A percentile compares a stretch with the other conserved stretches of the same genome.
These are phyloP conservation scores for Endoconidiophora laricicola DNA, from an alignment of 2,329 filamentous ascomycete species.

Conservation along the genomic window DNA sequence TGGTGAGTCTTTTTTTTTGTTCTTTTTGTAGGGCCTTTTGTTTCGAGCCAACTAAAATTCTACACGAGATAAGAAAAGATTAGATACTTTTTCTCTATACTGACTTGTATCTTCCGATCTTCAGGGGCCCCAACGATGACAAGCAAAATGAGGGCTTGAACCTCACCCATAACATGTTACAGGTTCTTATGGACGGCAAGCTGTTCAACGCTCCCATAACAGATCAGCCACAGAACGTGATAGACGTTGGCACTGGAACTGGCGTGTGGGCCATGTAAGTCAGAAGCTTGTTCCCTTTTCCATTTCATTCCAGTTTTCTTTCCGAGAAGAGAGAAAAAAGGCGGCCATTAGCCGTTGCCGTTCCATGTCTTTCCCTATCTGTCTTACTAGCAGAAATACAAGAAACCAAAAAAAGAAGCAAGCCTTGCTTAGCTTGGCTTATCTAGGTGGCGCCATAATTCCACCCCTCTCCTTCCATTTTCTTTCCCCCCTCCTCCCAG, in stretches of 20 bases:
- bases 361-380: too few relatives aligned
- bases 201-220: conserved; percentile 12
- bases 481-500: too few relatives aligned
- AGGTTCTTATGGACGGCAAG: conserved; percentile 12
- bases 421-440: too few relatives aligned
- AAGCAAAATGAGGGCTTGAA: conserved; percentile 15
- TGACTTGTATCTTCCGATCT: background rate
- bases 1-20: conserved; percentile 14
- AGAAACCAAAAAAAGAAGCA: too few relatives aligned
- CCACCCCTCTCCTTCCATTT: too few relatives aligned
- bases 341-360: too few relatives aligned
- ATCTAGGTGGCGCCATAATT: too few relatives aligned
- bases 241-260: conserved; percentile 21
- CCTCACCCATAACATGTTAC: conserved; percentile 10
- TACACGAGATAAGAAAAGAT: too few relatives aligned
- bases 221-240: conserved; percentile 18
- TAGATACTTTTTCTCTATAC: too few relatives aligned
- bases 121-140: conserved; percentile 17
- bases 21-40: background rate
- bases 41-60: background rate
- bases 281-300: conserved; percentile 23
- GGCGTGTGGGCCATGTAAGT: conserved; percentile 22
- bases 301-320: conserved; percentile 25
- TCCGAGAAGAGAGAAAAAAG: too few relatives aligned
- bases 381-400: too few relatives aligned